Base-by-base conservation (phyloP, 1,284 basidiomycete genomes). In the Kalmanozyma brasiliensis region DNA sequence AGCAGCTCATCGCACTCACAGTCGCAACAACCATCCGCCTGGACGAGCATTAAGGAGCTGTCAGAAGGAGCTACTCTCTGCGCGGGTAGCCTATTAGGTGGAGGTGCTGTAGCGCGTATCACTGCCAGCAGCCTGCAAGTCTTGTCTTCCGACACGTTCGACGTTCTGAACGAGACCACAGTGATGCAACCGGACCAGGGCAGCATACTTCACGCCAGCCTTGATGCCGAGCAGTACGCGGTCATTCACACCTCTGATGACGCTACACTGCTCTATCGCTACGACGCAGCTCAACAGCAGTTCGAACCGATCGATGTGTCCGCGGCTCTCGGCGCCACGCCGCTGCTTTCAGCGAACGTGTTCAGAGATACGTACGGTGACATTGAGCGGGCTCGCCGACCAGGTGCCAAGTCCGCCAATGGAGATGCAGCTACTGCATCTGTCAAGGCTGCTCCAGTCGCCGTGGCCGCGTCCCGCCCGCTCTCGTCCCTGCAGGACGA, bases 161-260 rank as follows among this genome's bases (percentile, higher is more conserved):
- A 63, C 9, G 23, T 69, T 4, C 3, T 63, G 8, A 38, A 37
- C 49, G 60, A 69, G 23, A 53, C 47, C 1, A 20, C 42, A 7
- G 14, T 63, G 9, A 13, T 43, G 8, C 33, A 33, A 3, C 23
- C 37, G 1, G 49, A 34, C 23, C 35, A 44, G 2, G 40, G 52
- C 24, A 40, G 26, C 19, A 48, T 63, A 24, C 29, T 52, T 17
- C 34, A 44, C 17, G 63, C 58, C 4, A 59, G 42, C 17, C 38
- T 71, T 16, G 68, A 71, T 10, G 63, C 58, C 2, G 38, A 53
- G 6, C 49, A 66, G 44, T 66, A 55, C 40, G 63, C 55, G 1
- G 34, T 65, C 10, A 6, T 71, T 7, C 51, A 62, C 37, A 58
- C 55, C 0, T 49, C 42, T 13, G 55, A 63, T 32, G 51, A 47